Evolutionary conservation across 2,329 filamentous ascomycete genomes (phyloP).

Genomic region (Drechslerella dactyloides): DNA sequence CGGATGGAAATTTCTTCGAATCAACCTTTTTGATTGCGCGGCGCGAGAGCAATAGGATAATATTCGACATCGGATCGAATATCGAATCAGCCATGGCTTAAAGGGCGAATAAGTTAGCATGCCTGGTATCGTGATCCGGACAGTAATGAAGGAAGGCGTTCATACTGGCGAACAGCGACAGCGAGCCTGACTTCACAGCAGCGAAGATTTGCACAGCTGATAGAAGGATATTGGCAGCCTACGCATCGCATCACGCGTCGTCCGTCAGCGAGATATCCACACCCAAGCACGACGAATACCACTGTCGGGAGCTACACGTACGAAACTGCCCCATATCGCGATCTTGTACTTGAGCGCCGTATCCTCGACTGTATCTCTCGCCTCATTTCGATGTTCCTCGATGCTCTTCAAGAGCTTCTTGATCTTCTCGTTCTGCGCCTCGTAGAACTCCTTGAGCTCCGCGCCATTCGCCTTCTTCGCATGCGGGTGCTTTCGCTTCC

Average conservation of each 20-base stretch:
- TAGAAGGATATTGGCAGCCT: slow-evolving; percentile 76
- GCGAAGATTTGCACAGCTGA: slow-evolving; percentile 85
- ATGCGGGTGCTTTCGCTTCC: slow-evolving; percentile 55
- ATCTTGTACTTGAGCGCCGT: slow-evolving; percentile 72
- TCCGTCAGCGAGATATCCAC: slow-evolving; percentile 7
- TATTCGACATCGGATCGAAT: slow-evolving; percentile 88
- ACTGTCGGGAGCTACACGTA: too few species aligned
- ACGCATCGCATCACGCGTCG: slow-evolving; percentile 4
- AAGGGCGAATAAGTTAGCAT: slow-evolving; percentile 14
- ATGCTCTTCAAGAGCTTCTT: slow-evolving; percentile 89
- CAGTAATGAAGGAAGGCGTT: background rate
- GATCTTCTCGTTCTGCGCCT: slow-evolving; percentile 90
- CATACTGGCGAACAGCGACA: slow-evolving; percentile 97
- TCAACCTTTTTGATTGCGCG: slow-evolving; percentile 89
- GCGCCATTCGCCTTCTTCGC: slow-evolving; percentile 60
- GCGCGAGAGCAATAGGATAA: slow-evolving; percentile 84
- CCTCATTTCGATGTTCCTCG: slow-evolving; percentile 83
- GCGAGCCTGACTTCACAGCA: slow-evolving; percentile 82
- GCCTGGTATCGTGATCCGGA: too few species aligned
- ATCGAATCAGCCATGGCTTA: slow-evolving; percentile 73
- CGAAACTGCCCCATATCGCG: slow-evolving; percentile 66
- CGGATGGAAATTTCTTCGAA: slow-evolving; percentile 82
- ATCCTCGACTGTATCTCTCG: slow-evolving; percentile 77
- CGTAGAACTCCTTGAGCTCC: slow-evolving; percentile 81
- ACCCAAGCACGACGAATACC: background rate